These are phyloP conservation scores for Cladobotryum mycophilum DNA, from an alignment of 2,329 filamentous ascomycete genomes.

Conservation along the genomic window DNA sequence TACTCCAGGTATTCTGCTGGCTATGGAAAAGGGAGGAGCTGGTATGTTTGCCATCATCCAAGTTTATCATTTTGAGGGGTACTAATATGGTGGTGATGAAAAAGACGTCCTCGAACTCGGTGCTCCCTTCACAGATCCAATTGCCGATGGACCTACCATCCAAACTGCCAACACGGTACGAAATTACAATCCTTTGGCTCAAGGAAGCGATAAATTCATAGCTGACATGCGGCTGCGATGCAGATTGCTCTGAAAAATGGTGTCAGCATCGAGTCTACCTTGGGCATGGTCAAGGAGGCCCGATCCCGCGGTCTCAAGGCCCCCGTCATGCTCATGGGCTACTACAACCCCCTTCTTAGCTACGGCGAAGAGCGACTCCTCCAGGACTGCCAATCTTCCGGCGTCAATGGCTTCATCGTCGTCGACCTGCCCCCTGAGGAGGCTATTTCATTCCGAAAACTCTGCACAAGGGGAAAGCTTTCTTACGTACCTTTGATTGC, in stretches of 20 bases:
- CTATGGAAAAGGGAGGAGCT: slow-evolving; percentile 86
- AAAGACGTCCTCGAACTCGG: slow-evolving; percentile 88
- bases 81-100: not conserved
- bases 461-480: slow-evolving; percentile 72
- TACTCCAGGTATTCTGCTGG: slow-evolving; percentile 77
- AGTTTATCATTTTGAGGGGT: not conserved
- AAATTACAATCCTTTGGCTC: slow-evolving; percentile 10
- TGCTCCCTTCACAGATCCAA: slow-evolving; percentile 94
- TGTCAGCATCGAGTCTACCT: slow-evolving; percentile 71
- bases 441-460: slow-evolving; percentile 82
- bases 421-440: slow-evolving; percentile 95
- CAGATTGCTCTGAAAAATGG: slow-evolving; percentile 75
- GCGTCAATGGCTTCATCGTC: slow-evolving; percentile 94
- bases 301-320: slow-evolving; percentile 69
- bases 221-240: slow-evolving; percentile 1
- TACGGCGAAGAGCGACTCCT: slow-evolving; percentile 91
- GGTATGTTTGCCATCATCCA: slow-evolving; percentile 45
- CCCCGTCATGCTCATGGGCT: slow-evolving; percentile 93
- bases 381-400: slow-evolving; percentile 73
- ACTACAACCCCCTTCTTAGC: slow-evolving; percentile 92
- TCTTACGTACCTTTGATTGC: slow-evolving; percentile 98
- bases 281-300: slow-evolving; percentile 79
- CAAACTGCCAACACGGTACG: slow-evolving; percentile 85
- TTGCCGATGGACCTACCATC: slow-evolving; percentile 95
- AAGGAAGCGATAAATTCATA: not conserved